Evolutionary conservation across 306 rosid genomes (phyloP).

Genomic region (Vicia faba): DNA sequence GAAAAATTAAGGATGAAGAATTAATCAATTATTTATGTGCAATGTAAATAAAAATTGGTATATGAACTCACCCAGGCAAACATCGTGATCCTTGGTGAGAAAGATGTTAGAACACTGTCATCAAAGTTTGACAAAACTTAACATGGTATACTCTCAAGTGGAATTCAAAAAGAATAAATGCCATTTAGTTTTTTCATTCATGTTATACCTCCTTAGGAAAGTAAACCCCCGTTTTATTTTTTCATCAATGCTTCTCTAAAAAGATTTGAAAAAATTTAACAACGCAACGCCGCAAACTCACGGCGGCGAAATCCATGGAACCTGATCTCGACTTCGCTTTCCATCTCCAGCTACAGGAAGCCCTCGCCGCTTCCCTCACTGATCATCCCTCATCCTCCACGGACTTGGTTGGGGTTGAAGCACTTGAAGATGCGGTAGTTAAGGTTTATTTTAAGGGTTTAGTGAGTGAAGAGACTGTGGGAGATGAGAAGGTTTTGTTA

Average conservation of each 20-base stretch:
- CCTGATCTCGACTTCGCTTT: constrained; percentile 39
- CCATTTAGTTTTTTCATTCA: no score
- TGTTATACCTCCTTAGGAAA: constrained; percentile 94
- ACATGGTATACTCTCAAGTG: no score
- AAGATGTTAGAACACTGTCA: constrained; percentile 93
- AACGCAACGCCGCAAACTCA: no score
- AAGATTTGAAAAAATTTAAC: no score
- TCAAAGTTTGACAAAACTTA: constrained; percentile 36
- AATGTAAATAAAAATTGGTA: no score
- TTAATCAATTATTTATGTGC: constrained; percentile 18
- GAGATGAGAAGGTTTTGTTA: no score
- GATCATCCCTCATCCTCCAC: constrained; percentile 47
- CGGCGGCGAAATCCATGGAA: no score
- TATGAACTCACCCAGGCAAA: constrained; percentile 96
- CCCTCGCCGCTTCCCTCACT: constrained; percentile 58
- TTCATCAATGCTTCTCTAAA: constrained; percentile 89
- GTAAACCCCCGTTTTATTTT: constrained; percentile 73
- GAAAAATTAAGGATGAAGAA: constrained; percentile 38
- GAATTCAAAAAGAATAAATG: no score
- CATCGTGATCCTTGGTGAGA: constrained; percentile 89
- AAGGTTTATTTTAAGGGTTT: no score
- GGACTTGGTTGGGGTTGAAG: constrained; percentile 29
- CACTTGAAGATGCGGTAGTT: no score
- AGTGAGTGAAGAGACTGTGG: no score
- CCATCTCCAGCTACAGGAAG: constrained; percentile 61